Percentiles rank a stretch among this genome's conserved stretches.
phyloP scores from a whole-genome alignment of 331 rosid species.

The Acacia pycnantha region DNA sequence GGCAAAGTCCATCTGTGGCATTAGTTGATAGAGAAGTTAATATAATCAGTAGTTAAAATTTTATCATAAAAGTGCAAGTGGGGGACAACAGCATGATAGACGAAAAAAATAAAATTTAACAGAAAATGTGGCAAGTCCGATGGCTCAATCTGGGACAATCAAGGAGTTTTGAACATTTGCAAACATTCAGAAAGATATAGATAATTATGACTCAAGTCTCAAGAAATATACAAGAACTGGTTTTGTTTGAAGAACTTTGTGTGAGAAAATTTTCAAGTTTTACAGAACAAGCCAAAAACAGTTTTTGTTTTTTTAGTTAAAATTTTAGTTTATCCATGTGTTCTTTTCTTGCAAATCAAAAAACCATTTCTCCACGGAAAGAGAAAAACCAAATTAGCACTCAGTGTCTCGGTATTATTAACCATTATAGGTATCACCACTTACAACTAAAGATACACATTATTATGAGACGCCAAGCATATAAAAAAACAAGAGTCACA shows the following conservation, averaged over 20 bases:
- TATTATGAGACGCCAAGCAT: conserved; percentile 21
- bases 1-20: conserved; percentile 99
- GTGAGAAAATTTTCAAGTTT: not conserved
- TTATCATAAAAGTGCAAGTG: conserved; percentile 22
- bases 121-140: not conserved
- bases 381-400: not conserved
- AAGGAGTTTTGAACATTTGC: not conserved
- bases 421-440: not conserved
- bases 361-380: not conserved
- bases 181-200: conserved; percentile 11
- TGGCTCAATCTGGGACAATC: not conserved
- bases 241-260: not conserved
- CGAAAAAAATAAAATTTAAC: not conserved
- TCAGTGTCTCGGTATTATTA: not conserved
- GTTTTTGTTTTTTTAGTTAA: not conserved
- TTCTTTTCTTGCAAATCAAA: not conserved
- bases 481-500: not conserved
- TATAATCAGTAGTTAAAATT: conserved; percentile 37
- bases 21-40: conserved; percentile 96
- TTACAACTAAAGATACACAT: conserved; percentile 9
- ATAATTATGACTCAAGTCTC: conserved; percentile 17
- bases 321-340: not conserved
- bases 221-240: not conserved
- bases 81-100: conserved; percentile 12
- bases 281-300: not conserved